Evolutionary conservation across 2,329 filamentous ascomycete genomes (phyloP).

Genomic region (Aspergillus puulaauensis): DNA sequence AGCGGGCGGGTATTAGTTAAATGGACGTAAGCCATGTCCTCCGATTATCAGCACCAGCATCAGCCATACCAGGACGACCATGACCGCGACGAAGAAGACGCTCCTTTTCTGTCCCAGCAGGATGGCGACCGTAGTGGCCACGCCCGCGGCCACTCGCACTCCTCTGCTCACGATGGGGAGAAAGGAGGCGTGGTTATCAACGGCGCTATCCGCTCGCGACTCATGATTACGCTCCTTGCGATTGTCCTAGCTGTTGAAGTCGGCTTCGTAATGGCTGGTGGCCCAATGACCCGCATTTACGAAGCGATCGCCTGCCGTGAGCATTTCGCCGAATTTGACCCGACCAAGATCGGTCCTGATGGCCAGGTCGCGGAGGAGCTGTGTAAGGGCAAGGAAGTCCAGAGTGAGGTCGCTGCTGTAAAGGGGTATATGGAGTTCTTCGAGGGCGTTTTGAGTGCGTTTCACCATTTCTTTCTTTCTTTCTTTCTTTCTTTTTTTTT

Average conservation of each 20-base stretch:
- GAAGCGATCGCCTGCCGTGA: slow-evolving; percentile 50
- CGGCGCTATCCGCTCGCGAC: slow-evolving; percentile 32
- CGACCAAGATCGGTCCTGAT: slow-evolving; percentile 41
- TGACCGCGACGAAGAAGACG: not conserved
- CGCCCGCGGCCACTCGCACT: not conserved
- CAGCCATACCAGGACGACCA: not conserved
- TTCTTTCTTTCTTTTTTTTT: not conserved
- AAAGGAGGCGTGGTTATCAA: slow-evolving; percentile 15
- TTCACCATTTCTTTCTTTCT: not conserved
- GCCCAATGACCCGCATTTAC: slow-evolving; percentile 49
- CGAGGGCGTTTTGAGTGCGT: slow-evolving; percentile 42
- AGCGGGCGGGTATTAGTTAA: not conserved
- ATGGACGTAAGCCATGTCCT: not conserved
- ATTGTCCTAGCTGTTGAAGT: slow-evolving; percentile 47
- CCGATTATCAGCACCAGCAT: not conserved
- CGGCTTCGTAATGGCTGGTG: slow-evolving; percentile 44
- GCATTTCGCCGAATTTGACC: slow-evolving; percentile 44
- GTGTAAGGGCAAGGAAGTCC: slow-evolving; percentile 51
- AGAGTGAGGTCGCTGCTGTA: slow-evolving; percentile 50
- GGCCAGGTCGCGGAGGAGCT: slow-evolving; percentile 48
- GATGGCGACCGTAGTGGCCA: not conserved
- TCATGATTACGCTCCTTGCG: slow-evolving; percentile 43
- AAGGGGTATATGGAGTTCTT: slow-evolving; percentile 53
- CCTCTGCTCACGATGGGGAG: not conserved
- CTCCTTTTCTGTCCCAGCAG: not conserved